A percentile compares a stretch with the other conserved stretches of the same genome.
phyloP scores from a whole-genome alignment of 108 stramenopile species.

The Parietichytrium sp. region DNA sequence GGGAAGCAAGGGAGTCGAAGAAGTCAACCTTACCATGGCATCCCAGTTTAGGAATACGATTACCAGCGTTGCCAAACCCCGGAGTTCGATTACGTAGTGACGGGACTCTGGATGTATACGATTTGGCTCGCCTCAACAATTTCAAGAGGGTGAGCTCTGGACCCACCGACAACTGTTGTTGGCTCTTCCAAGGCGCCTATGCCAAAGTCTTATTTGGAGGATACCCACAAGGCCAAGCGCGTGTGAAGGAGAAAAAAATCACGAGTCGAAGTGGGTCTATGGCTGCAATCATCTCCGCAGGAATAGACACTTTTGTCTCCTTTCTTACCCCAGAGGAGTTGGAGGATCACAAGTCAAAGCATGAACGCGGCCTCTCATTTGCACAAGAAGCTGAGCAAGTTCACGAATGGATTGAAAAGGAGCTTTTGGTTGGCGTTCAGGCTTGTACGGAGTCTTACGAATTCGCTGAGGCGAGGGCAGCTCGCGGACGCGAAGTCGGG shows the following conservation, averaged over 20 bases:
- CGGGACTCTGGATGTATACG: neutral
- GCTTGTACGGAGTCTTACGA: neutral
- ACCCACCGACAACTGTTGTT: neutral
- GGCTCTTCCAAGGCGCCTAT: neutral
- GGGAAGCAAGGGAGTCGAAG: neutral
- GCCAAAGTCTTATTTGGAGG: conserved; percentile 16
- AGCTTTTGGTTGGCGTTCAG: neutral
- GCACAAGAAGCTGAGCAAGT: neutral
- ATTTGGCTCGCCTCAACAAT: neutral
- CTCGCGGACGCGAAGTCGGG: conserved; percentile 3
- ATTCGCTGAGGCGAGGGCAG: neutral
- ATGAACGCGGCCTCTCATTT: neutral
- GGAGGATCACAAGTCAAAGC: neutral
- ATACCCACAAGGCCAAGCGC: conserved; percentile 4
- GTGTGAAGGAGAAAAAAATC: neutral
- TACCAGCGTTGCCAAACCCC: neutral
- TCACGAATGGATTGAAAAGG: neutral
- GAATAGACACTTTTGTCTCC: conserved; percentile 1
- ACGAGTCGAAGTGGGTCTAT: conserved; percentile 16
- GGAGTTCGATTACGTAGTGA: neutral
- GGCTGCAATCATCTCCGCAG: neutral
- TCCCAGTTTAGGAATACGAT: neutral
- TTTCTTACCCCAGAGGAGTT: neutral
- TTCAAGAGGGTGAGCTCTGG: neutral
- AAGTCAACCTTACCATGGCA: neutral